phyloP scores from a whole-genome alignment of 2,329 filamentous ascomycete genomes.

The Curvularia lunata region DNA sequence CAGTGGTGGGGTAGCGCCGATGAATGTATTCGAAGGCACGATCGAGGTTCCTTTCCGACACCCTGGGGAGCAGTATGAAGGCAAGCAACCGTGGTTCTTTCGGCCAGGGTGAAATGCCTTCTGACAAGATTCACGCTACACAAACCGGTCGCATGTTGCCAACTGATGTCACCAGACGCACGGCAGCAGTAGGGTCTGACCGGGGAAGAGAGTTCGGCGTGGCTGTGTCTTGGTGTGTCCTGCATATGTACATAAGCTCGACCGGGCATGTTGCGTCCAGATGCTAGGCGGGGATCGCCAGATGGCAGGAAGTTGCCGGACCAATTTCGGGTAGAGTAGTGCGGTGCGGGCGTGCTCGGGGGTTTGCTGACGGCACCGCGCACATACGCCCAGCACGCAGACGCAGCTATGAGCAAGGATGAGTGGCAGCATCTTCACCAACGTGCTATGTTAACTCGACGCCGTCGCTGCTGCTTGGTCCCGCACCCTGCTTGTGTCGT shows the following conservation, averaged over 20 bases:
- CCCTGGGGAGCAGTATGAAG: slow-evolving; percentile 61
- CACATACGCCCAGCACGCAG: not conserved
- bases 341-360: slow-evolving; percentile 7
- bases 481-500: slow-evolving; percentile 8
- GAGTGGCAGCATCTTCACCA: not conserved
- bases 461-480: not conserved
- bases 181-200: not conserved
- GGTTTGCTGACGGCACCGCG: not conserved
- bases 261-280: not conserved
- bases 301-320: slow-evolving; percentile 20
- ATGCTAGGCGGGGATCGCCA: slow-evolving; percentile 11
- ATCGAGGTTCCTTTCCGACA: slow-evolving; percentile 70
- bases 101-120: slow-evolving; percentile 20
- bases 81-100: slow-evolving; percentile 55
- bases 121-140: not conserved
- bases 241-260: not conserved
- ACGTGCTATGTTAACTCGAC: slow-evolving; percentile 4
- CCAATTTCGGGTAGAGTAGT: slow-evolving; percentile 32
- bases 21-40: slow-evolving; percentile 60
- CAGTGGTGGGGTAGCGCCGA: slow-evolving; percentile 37
- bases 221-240: not conserved
- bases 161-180: slow-evolving; percentile 1
- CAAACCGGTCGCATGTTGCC: not conserved
- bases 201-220: not conserved
- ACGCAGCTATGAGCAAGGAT: slow-evolving; percentile 6